Base-by-base conservation (phyloP, 495 filamentous ascomycete genomes). In the Podospora pseudoanserina region DNA sequence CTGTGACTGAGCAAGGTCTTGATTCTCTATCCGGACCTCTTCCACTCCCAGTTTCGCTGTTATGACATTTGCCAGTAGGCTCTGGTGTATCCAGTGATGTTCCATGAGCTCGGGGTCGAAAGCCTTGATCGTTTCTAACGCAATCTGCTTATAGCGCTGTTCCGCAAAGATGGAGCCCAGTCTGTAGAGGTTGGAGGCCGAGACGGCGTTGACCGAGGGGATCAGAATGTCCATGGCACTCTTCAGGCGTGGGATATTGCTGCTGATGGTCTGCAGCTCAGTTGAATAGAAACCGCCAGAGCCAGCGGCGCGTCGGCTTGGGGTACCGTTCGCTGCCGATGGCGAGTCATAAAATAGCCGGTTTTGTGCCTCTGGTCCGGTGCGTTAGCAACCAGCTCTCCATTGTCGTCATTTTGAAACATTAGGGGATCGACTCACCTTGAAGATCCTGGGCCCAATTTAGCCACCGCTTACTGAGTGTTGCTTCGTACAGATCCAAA, bases 71-170 rank as follows among this genome's bases (percentile, higher is more conserved):
- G 88, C 86, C 77, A 98, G 81, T 70, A 97, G 81, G 13, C 91
- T 89, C 0, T 89, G 86, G 74, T 95, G 97, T 11, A 97, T 81
- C 82, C 92, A 94, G 0, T 95, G 95, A 71, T 98, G 92, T 72
- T 97, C 92, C 71, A 96, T 79, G 65, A 97, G 87, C 78, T 98
- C 95, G 0, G 91, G 88, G 64, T 94, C 90, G 70, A 99, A 99
- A 0, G 94, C 92, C 30, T 84, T 85, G 65, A 91, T 87, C 3
- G 93, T 97, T 72, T 90, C 85, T 60, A 85, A 85, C 1, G 93
- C 93, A 60, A 88, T 81, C 44, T 78, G 78, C 5, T 82, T 81
- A 72, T 93, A 93, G 4, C 75, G 75, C 1, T 87, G 79, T 64
- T 94, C 88, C 20, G 85, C 86, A 1, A 98, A 85, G 1, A 96